These are phyloP conservation scores for Aristolochia californica DNA, from an alignment of 164 flowering plant genomes.

Conservation along the genomic window DNA sequence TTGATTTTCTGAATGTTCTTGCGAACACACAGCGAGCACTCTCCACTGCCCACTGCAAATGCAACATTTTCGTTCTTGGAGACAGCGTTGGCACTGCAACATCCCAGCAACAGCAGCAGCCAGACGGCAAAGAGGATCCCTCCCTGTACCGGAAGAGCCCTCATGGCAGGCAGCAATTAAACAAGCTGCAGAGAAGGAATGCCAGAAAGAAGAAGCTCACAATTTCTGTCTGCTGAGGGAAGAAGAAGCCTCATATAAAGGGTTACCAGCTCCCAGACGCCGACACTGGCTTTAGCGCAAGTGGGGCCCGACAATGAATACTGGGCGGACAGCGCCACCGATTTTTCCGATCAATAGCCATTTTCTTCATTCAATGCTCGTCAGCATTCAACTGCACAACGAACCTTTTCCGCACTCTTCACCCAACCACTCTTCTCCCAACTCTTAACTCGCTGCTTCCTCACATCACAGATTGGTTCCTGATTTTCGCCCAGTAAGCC, in stretches of 20 bases:
- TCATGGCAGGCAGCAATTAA: not conserved
- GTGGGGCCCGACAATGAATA: not conserved
- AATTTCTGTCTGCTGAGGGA: not conserved
- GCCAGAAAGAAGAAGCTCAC: not conserved
- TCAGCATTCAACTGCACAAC: not conserved
- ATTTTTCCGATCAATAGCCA: not conserved
- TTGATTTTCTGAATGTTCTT: slow-evolving; percentile 35
- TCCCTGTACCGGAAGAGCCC: not conserved
- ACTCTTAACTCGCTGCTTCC: no score
- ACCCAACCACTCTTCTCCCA: no score
- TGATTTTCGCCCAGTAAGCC: no score
- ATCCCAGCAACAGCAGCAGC: slow-evolving; percentile 22
- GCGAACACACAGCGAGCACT: slow-evolving; percentile 57
- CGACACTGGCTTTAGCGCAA: not conserved
- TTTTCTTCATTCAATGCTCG: slow-evolving; percentile 7
- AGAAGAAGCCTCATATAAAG: not conserved
- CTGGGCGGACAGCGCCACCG: not conserved
- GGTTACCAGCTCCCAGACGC: not conserved
- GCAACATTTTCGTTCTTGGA: slow-evolving; percentile 11
- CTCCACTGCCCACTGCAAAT: slow-evolving; percentile 62
- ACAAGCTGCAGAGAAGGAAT: not conserved
- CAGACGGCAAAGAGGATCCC: slow-evolving; percentile 13
- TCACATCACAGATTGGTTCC: no score
- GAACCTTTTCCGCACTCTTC: no score
- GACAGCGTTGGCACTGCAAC: slow-evolving; percentile 28